Evolutionary conservation across 164 flowering plant genomes (phyloP).

Genomic region (Nymphaea colorata): DNA sequence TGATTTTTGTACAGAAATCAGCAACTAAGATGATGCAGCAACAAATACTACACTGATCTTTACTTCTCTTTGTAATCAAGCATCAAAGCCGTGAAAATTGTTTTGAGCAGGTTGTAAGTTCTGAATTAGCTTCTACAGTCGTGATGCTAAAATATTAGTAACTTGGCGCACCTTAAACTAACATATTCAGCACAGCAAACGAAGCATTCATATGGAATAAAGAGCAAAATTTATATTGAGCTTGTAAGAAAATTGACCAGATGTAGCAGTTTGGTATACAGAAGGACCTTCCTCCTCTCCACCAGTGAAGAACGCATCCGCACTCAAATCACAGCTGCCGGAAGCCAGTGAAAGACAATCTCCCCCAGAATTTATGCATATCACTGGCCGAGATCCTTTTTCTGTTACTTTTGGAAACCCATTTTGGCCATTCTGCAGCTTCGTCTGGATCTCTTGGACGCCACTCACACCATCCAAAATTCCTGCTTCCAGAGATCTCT

Average conservation of each 20-base stretch:
- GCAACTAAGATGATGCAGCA: neutral
- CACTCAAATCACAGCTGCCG: constrained; percentile 20
- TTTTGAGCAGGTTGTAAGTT: neutral
- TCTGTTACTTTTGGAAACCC: neutral
- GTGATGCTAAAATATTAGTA: neutral
- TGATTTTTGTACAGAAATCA: neutral
- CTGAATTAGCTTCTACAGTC: neutral
- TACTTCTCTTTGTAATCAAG: neutral
- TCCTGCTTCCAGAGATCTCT: neutral
- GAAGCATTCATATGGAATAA: neutral
- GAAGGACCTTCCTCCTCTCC: constrained; percentile 20
- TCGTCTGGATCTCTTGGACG: neutral
- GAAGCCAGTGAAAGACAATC: constrained; percentile 5
- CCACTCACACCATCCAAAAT: neutral
- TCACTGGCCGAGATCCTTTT: constrained; percentile 7
- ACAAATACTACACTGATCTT: neutral
- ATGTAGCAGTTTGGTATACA: constrained; percentile 49
- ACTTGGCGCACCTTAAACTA: too few relatives aligned
- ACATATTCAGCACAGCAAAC: constrained; percentile 12
- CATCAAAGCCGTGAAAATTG: neutral
- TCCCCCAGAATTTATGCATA: constrained; percentile 44
- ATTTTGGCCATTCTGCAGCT: neutral
- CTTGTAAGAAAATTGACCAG: constrained; percentile 40
- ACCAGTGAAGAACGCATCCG: constrained; percentile 29
- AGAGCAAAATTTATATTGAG: constrained; percentile 7